Base-by-base conservation (phyloP, 2,329 filamentous ascomycete genomes). In the Fusarium sp. region DNA sequence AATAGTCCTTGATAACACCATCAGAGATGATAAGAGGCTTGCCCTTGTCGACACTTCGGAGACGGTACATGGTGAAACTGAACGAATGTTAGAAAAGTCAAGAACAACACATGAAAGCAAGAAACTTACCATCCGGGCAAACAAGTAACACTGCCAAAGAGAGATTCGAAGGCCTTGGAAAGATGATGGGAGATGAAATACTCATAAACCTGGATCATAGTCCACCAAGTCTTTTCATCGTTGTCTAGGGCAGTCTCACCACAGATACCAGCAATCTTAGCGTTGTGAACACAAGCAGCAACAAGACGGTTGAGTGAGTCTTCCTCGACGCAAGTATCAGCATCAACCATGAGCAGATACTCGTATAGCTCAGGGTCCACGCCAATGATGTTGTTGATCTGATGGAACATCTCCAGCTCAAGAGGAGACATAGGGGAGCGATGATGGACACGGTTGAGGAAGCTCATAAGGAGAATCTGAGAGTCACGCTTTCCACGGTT, bases 121-220 rank as follows among this genome's bases (percentile, higher is more conserved):
- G 35, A 40, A 55, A 89, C 92, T 83, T 88, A 97, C 95, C 96
- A 99, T 87, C 96, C 96, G 69, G 96, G 96, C 83, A 99, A 90
- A 90, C 96, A 99, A 62, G 96, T 99, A 64, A 99, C 96, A 79
- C 93, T 97, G 76, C 94, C 96, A 76, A 99, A 99, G 63, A 99
- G 88, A 63, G 94, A 97, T 79, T 99, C 96, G 77, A 99, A 99
- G 65, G 96, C 93, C 83, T 99, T 99, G 54, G 96, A 86, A 78
- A 99, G 83, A 80, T 99, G 92, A 85, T 99, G 96, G 30, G 96
- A 98, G 76, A 99, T 99, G 79, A 94, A 99, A 84, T 99, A 99
- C 79, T 99, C 96, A 82, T 99, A 99, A 69, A 99, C 96, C 79
- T 99, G 96, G 75, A 99, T 99, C 96, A 99, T 99, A 14, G 96